These are phyloP conservation scores for Dendrobium officinale DNA, from an alignment of 106 monocot genomes.

Conservation along the genomic window DNA sequence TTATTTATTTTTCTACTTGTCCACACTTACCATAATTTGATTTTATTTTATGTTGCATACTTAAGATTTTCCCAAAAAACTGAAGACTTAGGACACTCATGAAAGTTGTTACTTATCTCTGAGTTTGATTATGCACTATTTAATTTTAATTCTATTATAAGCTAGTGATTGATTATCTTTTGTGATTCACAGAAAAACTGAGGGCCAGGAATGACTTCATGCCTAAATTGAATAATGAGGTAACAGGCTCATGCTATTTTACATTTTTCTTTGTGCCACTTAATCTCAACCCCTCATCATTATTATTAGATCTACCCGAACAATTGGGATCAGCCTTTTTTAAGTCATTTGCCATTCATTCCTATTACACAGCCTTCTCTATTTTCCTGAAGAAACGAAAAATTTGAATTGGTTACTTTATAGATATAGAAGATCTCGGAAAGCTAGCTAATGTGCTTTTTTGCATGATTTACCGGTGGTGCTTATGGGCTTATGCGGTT, in stretches of 20 bases:
- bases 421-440: not conserved
- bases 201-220: slow-evolving; percentile 23
- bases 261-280: not conserved
- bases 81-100: not conserved
- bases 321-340: not conserved
- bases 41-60: not conserved
- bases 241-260: not conserved
- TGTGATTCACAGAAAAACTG: slow-evolving; percentile 46
- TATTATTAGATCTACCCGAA: not conserved
- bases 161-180: not conserved
- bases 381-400: not conserved
- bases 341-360: not conserved
- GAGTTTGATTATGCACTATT: not conserved
- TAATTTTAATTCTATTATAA: not conserved
- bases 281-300: not conserved
- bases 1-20: too few species aligned
- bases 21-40: not conserved
- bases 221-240: slow-evolving; percentile 45
- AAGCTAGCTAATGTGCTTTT: not conserved
- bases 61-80: not conserved
- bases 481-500: not conserved
- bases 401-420: not conserved
- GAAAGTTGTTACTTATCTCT: not conserved
- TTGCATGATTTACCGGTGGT: not conserved
- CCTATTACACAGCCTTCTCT: not conserved